Percentiles rank a stretch among this genome's conserved stretches.
Evolutionary conservation across 1,139 yeast species (phyloP).

Genomic region (Suhomyces yuchorum): DNA sequence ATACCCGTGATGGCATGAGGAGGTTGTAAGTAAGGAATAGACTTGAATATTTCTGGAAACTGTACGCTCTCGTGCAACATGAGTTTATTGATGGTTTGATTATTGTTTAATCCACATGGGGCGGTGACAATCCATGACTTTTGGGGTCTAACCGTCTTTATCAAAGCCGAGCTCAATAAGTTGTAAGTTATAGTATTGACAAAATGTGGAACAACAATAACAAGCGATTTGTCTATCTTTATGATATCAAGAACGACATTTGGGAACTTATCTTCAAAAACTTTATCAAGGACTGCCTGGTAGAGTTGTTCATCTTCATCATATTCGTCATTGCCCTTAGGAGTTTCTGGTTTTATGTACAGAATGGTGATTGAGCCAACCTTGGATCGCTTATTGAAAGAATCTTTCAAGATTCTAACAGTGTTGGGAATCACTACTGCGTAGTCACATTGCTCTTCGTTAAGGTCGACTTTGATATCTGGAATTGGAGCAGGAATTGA

Average conservation of each 20-base stretch:
- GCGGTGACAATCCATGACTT: slow-evolving; percentile 36
- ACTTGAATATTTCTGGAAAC: slow-evolving; percentile 12
- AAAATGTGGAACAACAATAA: slow-evolving; percentile 38
- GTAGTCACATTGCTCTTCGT: slow-evolving; percentile 15
- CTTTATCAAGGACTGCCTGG: slow-evolving; percentile 29
- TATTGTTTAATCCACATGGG: slow-evolving; percentile 38
- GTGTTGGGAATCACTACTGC: slow-evolving; percentile 34
- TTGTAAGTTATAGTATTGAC: slow-evolving; percentile 34
- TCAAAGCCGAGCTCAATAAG: slow-evolving; percentile 29
- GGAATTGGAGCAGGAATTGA: slow-evolving; percentile 22
- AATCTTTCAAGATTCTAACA: slow-evolving; percentile 27
- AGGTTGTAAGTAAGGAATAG: slow-evolving; percentile 45
- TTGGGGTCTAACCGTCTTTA: slow-evolving; percentile 14
- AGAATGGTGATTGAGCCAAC: slow-evolving; percentile 28
- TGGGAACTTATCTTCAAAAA: slow-evolving; percentile 27
- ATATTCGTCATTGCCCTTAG: slow-evolving; percentile 35
- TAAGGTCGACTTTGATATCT: slow-evolving; percentile 12
- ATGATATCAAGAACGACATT: slow-evolving; percentile 29
- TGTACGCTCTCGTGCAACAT: slow-evolving; percentile 25
- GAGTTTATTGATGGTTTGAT: slow-evolving; percentile 31
- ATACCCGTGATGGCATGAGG: slow-evolving; percentile 60
- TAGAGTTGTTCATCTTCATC: slow-evolving; percentile 62
- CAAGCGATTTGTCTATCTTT: slow-evolving; percentile 14
- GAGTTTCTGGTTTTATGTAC: slow-evolving; percentile 18
- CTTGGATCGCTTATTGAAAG: slow-evolving; percentile 18